These are phyloP conservation scores for Torulaspora quercuum DNA, from an alignment of 805 yeast species.

Conservation along the genomic window DNA sequence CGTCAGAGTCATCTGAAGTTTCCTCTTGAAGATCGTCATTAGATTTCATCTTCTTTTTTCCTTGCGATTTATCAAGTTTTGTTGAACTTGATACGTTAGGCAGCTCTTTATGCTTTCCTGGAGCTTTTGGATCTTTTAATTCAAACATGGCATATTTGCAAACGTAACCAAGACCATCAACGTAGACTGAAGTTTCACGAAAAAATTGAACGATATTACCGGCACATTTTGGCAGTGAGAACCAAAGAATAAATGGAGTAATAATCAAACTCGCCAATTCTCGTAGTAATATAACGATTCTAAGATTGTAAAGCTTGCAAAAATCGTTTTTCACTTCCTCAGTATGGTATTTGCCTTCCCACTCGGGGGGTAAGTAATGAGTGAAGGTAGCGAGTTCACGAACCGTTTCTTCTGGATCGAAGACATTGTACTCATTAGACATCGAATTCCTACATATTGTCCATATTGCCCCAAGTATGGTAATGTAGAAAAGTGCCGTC, in stretches of 20 bases:
- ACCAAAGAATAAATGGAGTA: conserved; percentile 89
- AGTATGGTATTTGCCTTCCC: conserved; percentile 85
- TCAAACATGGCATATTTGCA: conserved; percentile 93
- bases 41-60: conserved; percentile 14
- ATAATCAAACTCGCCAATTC: conserved; percentile 79
- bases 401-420: conserved; percentile 89
- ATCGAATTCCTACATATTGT: conserved; percentile 75
- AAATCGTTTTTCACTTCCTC: conserved; percentile 81
- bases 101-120: conserved; percentile 26
- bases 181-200: conserved; percentile 82
- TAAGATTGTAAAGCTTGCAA: conserved; percentile 70
- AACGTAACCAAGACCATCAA: conserved; percentile 92
- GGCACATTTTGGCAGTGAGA: conserved; percentile 67
- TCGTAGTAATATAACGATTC: conserved; percentile 62
- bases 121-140: conserved; percentile 35
- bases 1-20: conserved; percentile 13
- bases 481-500: conserved; percentile 82
- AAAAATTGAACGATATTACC: conserved; percentile 85
- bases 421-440: conserved; percentile 64
- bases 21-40: conserved; percentile 15
- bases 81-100: conserved; percentile 14
- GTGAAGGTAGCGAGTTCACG: conserved; percentile 79
- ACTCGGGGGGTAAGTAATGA: conserved; percentile 80
- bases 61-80: conserved; percentile 12
- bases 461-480: conserved; percentile 82